Evolutionary conservation across 768 basidiomycete species (phyloP).

Genomic region (Punctularia strigosozonata): DNA sequence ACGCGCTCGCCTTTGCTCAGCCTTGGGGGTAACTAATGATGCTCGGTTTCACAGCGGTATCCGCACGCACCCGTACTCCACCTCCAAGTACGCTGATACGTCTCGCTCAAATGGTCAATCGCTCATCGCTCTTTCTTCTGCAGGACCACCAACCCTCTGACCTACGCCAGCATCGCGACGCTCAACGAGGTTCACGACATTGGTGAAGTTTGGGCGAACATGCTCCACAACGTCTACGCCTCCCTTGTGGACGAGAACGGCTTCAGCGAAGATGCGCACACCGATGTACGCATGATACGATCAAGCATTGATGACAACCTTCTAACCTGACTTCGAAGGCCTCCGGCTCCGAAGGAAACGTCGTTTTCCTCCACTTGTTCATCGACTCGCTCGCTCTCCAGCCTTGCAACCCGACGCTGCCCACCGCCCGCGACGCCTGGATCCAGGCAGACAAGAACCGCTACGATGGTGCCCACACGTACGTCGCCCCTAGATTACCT

Average conservation of each 20-base stretch:
- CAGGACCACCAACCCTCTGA: slow-evolving; percentile 29
- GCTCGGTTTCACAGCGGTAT: no score
- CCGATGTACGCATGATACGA: no score
- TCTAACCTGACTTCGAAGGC: no score
- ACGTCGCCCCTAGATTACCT: no score
- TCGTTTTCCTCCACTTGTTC: slow-evolving; percentile 39
- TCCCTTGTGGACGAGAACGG: slow-evolving; percentile 16
- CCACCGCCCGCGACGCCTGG: slow-evolving; percentile 36
- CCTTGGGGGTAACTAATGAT: slow-evolving; percentile 46
- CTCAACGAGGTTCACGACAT: slow-evolving; percentile 40
- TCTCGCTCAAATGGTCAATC: slow-evolving; percentile 12
- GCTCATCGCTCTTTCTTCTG: slow-evolving; percentile 1
- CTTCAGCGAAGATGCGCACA: slow-evolving; percentile 21
- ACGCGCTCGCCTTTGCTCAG: no score
- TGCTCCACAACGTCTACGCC: slow-evolving; percentile 24
- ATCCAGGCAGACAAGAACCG: slow-evolving; percentile 39
- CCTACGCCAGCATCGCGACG: slow-evolving; percentile 25
- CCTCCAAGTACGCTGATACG: slow-evolving; percentile 26
- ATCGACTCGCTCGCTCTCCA: slow-evolving; percentile 38
- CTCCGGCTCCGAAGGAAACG: slow-evolving; percentile 34
- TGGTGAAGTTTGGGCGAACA: slow-evolving; percentile 45
- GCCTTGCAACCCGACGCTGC: slow-evolving; percentile 36
- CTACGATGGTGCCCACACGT: slow-evolving; percentile 31
- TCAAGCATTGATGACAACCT: no score
- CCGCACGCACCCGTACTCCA: slow-evolving; percentile 46